Conservation (phyloP, 2,329 filamentous ascomycete species). For the Pyricularia pennisetigena region DNA sequence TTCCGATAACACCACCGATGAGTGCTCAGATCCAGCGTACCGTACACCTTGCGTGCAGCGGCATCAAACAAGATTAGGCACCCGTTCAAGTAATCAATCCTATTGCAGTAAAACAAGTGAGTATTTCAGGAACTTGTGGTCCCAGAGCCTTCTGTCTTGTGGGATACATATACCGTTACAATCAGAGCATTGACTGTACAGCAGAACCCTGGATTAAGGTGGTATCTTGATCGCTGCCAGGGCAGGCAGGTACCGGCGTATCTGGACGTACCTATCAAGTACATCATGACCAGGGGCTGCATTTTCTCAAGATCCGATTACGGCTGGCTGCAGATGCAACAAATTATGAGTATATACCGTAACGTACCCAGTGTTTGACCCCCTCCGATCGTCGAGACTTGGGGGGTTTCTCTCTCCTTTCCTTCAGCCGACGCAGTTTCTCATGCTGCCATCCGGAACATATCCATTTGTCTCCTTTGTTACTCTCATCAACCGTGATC, state of each 20-base stretch:
- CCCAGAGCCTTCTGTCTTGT: background rate
- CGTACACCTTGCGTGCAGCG: background rate
- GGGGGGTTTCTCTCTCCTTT: no score
- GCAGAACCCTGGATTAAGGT: no score
- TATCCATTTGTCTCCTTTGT: background rate
- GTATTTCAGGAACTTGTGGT: background rate
- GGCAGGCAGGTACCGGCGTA: background rate
- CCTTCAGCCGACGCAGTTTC: background rate
- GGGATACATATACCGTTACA: background rate
- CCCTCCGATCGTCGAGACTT: background rate
- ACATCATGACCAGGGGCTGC: background rate
- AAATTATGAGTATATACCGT: background rate
- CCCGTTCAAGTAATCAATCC: no score
- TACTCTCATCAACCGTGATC: background rate
- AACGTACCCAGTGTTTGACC: background rate
- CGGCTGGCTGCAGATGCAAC: background rate
- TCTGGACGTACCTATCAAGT: background rate
- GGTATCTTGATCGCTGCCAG: background rate
- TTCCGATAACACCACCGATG: background rate
- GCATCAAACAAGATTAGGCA: background rate
- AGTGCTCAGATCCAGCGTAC: background rate
- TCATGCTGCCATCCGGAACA: background rate
- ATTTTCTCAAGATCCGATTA: background rate
- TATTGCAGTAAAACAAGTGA: no score
- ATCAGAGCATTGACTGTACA: background rate